These are phyloP conservation scores for Prunus kanzakura DNA, from an alignment of 306 rosid genomes.

Conservation along the genomic window DNA sequence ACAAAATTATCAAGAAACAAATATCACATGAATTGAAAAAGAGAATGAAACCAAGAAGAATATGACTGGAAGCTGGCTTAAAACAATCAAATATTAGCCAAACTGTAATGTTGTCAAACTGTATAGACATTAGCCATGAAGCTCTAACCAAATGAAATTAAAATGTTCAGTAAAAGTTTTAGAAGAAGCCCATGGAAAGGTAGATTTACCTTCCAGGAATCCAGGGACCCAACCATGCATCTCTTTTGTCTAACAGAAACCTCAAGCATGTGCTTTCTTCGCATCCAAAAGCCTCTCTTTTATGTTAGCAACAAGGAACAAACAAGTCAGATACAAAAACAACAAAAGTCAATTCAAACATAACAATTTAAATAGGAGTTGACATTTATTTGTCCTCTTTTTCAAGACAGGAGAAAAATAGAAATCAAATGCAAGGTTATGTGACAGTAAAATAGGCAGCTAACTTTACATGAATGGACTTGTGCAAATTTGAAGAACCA, in stretches of 20 bases:
- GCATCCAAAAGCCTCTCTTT: slow-evolving; percentile 76
- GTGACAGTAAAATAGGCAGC: slow-evolving; percentile 5
- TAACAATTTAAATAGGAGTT: not conserved
- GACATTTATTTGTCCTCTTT: not conserved
- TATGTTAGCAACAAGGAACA: slow-evolving; percentile 24
- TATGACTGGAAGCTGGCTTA: slow-evolving; percentile 5
- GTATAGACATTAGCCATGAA: slow-evolving; percentile 4
- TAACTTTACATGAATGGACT: slow-evolving; percentile 77
- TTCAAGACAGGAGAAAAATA: slow-evolving; percentile 14
- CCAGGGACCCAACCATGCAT: slow-evolving; percentile 99
- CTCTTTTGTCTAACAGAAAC: slow-evolving; percentile 88
- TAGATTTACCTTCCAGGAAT: slow-evolving; percentile 85
- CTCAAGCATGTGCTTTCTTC: slow-evolving; percentile 97
- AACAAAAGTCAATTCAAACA: not conserved
- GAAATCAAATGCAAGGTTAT: slow-evolving; percentile 11
- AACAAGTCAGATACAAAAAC: slow-evolving; percentile 30
- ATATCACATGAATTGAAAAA: not conserved
- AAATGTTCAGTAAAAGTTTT: not conserved
- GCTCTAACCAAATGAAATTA: not conserved
- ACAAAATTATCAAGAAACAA: slow-evolving; percentile 22
- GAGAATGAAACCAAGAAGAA: not conserved
- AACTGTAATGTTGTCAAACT: not conserved
- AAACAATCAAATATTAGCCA: not conserved
- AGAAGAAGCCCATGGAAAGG: slow-evolving; percentile 12
- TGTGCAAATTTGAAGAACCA: slow-evolving; percentile 76